phyloP scores from a whole-genome alignment of 352 stramenopile genomes.

The Phytophthora sp. region DNA sequence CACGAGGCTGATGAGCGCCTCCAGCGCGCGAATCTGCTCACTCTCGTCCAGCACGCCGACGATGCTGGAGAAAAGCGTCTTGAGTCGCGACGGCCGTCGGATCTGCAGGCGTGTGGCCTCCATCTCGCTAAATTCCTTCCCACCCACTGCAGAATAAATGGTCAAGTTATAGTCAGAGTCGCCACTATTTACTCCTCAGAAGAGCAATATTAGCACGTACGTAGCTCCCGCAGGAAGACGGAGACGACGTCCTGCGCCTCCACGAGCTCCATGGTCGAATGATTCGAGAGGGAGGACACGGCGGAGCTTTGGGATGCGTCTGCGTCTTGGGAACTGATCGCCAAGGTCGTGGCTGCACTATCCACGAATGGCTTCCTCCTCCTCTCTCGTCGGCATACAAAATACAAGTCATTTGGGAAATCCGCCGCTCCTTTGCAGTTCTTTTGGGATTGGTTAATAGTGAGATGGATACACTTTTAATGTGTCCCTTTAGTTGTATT shows the following conservation, averaged over 20 bases:
- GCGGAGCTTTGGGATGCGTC: slow-evolving; percentile 1
- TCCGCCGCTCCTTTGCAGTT: slow-evolving; percentile 23
- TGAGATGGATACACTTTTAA: slow-evolving; percentile 45
- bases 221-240: slow-evolving; percentile 54
- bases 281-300: slow-evolving; percentile 1
- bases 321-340: slow-evolving; percentile 34
- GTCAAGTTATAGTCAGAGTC: not conserved
- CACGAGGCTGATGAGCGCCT: slow-evolving; percentile 80
- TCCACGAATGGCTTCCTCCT: slow-evolving; percentile 29
- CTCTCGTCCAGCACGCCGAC: slow-evolving; percentile 68
- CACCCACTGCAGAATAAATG: slow-evolving; percentile 48
- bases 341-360: too few relatives aligned
- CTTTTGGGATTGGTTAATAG: slow-evolving; percentile 32
- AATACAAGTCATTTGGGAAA: slow-evolving; percentile 21
- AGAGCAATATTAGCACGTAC: slow-evolving; percentile 39
- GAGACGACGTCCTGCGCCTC: slow-evolving; percentile 38
- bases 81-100: slow-evolving; percentile 62
- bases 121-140: slow-evolving; percentile 63
- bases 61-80: slow-evolving; percentile 68
- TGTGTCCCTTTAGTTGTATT: not conserved
- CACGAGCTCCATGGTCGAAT: slow-evolving; percentile 32
- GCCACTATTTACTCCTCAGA: not conserved
- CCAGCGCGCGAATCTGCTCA: slow-evolving; percentile 71
- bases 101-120: slow-evolving; percentile 72
- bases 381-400: slow-evolving; percentile 25